Percentiles rank a stretch among this genome's conserved stretches.
phyloP scores from a whole-genome alignment of 768 basidiomycete genomes.

The Candolleomyces efflorescens region DNA sequence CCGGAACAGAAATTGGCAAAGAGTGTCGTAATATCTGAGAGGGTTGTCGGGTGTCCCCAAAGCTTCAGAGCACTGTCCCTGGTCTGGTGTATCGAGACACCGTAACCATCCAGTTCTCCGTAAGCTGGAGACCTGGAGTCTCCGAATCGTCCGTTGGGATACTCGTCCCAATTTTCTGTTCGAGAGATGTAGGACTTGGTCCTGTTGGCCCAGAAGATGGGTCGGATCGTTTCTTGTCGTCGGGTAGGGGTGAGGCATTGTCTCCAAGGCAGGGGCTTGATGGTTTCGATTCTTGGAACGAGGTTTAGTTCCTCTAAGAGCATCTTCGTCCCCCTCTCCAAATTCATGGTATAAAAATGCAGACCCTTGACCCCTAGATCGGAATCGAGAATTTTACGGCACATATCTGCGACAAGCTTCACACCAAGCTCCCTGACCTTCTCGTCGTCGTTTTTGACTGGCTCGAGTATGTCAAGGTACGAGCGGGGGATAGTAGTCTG shows the following conservation, averaged over 20 bases:
- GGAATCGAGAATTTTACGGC: slow-evolving; percentile 75
- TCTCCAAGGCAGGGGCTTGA: slow-evolving; percentile 97
- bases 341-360: slow-evolving; percentile 97
- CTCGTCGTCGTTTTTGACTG: slow-evolving; percentile 89
- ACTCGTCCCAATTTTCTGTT: slow-evolving; percentile 99
- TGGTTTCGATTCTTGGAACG: slow-evolving; percentile 81
- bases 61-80: slow-evolving; percentile 82
- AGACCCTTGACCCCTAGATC: slow-evolving; percentile 83
- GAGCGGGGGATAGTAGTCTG: slow-evolving; percentile 74
- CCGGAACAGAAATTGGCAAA: slow-evolving; percentile 83
- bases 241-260: slow-evolving; percentile 94
- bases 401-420: slow-evolving; percentile 94
- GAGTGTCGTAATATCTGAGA: slow-evolving; percentile 62
- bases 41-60: slow-evolving; percentile 78
- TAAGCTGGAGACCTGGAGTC: slow-evolving; percentile 97
- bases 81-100: slow-evolving; percentile 86
- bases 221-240: slow-evolving; percentile 88
- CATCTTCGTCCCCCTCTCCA: slow-evolving; percentile 95
- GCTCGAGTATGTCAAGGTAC: slow-evolving; percentile 75
- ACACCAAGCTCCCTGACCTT: slow-evolving; percentile 90
- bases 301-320: slow-evolving; percentile 88
- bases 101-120: slow-evolving; percentile 96
- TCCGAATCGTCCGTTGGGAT: slow-evolving; percentile 98
- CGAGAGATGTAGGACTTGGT: slow-evolving; percentile 92
- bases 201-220: slow-evolving; percentile 99